These are phyloP conservation scores for Ogataea populi-albae DNA, from an alignment of 805 yeast species.

Conservation along the genomic window DNA sequence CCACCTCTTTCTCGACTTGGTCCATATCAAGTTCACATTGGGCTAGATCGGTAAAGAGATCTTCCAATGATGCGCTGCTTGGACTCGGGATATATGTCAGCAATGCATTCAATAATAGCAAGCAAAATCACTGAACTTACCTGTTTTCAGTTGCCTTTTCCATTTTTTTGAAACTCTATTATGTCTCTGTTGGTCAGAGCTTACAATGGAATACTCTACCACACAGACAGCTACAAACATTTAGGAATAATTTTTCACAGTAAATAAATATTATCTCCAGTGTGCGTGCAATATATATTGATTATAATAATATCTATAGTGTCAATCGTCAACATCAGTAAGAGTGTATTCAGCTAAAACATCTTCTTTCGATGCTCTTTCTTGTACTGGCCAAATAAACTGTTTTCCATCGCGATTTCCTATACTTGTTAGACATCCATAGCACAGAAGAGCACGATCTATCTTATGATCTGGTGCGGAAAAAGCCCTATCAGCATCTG, in stretches of 20 bases:
- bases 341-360: slow-evolving; percentile 29
- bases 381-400: slow-evolving; percentile 29
- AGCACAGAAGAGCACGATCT: slow-evolving; percentile 49
- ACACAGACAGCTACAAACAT: too few species aligned
- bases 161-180: too few species aligned
- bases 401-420: slow-evolving; percentile 44
- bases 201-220: too few species aligned
- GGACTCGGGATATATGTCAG: too few species aligned
- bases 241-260: too few species aligned
- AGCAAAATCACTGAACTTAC: neutral
- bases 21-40: slow-evolving; percentile 58
- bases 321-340: slow-evolving; percentile 22
- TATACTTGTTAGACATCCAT: slow-evolving; percentile 70
- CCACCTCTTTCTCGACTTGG: slow-evolving; percentile 57
- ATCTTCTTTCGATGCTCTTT: slow-evolving; percentile 26
- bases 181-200: too few species aligned
- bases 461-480: slow-evolving; percentile 2
- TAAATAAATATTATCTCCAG: too few species aligned
- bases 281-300: too few species aligned
- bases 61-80: slow-evolving; percentile 28
- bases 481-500: neutral
- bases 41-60: slow-evolving; percentile 50
- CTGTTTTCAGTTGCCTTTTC: neutral
- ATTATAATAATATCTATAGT: too few species aligned
- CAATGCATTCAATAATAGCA: too few species aligned